These are phyloP conservation scores for Geotrichum fermentans DNA, from an alignment of 1,139 yeast genomes.

Conservation along the genomic window DNA sequence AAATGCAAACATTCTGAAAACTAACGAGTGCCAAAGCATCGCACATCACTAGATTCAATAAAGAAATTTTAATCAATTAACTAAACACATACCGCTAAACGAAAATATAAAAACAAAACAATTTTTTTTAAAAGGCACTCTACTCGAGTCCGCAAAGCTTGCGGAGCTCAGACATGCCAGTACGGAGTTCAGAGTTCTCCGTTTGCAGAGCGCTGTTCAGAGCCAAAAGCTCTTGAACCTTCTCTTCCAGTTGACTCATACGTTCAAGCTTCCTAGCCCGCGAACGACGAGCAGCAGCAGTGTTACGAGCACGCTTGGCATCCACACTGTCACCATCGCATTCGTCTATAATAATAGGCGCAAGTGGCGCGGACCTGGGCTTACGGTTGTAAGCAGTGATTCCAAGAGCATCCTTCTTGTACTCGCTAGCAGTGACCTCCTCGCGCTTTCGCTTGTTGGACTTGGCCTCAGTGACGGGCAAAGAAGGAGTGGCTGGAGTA, in stretches of 20 bases:
- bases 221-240: slow-evolving; percentile 58
- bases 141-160: slow-evolving; percentile 8
- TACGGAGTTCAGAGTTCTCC: slow-evolving; percentile 43
- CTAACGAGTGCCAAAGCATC: too few relatives aligned
- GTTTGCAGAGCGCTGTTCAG: slow-evolving; percentile 53
- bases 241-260: slow-evolving; percentile 74
- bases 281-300: slow-evolving; percentile 95
- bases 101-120: neutral
- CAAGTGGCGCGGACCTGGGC: slow-evolving; percentile 44
- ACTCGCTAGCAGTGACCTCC: slow-evolving; percentile 16
- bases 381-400: slow-evolving; percentile 40
- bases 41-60: too few relatives aligned
- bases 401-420: slow-evolving; percentile 39
- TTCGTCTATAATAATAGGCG: slow-evolving; percentile 56
- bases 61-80: neutral
- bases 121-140: neutral
- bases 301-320: slow-evolving; percentile 85
- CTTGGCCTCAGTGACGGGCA: neutral
- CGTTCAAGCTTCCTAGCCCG: slow-evolving; percentile 90
- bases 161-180: slow-evolving; percentile 14
- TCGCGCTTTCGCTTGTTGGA: slow-evolving; percentile 15
- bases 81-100: neutral
- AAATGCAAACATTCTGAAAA: too few relatives aligned
- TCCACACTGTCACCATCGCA: slow-evolving; percentile 60
- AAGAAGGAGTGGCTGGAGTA: neutral